These are phyloP conservation scores for Naegleria fowleri DNA, from an alignment of 208 protist species.

Conservation along the genomic window DNA sequence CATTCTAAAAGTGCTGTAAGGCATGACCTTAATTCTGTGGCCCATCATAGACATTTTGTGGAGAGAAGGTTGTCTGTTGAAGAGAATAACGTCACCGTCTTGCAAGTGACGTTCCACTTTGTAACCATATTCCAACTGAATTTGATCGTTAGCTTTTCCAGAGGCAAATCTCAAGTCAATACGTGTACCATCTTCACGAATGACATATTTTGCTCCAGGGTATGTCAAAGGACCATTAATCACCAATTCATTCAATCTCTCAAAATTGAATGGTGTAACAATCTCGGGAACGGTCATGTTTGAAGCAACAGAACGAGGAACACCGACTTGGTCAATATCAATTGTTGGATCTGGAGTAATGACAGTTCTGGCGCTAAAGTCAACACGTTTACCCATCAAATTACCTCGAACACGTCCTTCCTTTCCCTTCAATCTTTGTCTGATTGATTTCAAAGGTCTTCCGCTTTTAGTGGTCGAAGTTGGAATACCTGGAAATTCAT, in stretches of 20 bases:
- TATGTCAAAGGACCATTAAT: slow-evolving; percentile 78
- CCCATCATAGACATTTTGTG: slow-evolving; percentile 99
- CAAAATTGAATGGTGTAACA: slow-evolving; percentile 96
- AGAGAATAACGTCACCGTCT: slow-evolving; percentile 97
- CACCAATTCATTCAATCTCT: slow-evolving; percentile 87
- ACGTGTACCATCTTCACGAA: slow-evolving; percentile 68
- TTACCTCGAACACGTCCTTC: slow-evolving; percentile 95
- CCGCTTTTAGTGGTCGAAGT: slow-evolving; percentile 71
- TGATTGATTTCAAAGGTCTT: slow-evolving; percentile 93
- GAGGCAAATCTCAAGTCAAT: slow-evolving; percentile 77
- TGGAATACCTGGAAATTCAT: slow-evolving; percentile 88
- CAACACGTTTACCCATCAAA: slow-evolving; percentile 99
- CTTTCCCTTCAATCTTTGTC: slow-evolving; percentile 98
- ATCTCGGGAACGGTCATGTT: slow-evolving; percentile 98
- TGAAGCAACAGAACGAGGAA: slow-evolving; percentile 94
- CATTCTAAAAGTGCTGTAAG: slow-evolving; percentile 97
- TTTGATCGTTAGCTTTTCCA: slow-evolving; percentile 58
- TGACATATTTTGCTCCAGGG: slow-evolving; percentile 92
- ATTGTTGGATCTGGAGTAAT: slow-evolving; percentile 98
- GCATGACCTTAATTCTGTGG: slow-evolving; percentile 89
- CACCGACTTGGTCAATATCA: slow-evolving; percentile 91
- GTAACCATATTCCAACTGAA: slow-evolving; percentile 73
- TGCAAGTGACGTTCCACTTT: slow-evolving; percentile 95
- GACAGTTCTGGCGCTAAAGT: slow-evolving; percentile 98
- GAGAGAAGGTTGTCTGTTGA: slow-evolving; percentile 99